Conservation (phyloP, 164 flowering plant genomes). For the Cinnamomum micranthum region DNA sequence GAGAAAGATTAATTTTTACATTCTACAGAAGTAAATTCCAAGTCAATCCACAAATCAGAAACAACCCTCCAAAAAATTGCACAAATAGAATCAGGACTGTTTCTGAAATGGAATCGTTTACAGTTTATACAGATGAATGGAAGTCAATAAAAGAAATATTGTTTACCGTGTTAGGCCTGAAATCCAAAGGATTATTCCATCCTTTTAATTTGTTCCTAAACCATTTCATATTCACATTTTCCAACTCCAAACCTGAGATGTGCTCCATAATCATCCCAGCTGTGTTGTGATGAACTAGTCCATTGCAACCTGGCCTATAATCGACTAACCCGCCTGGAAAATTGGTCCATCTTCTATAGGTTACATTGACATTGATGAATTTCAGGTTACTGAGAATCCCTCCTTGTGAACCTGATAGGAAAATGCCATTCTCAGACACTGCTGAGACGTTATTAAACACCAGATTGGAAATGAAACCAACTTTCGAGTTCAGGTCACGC, state of each 20-base stretch:
- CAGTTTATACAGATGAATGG: constrained; percentile 39
- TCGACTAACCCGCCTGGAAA: constrained; percentile 65
- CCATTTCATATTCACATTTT: constrained; percentile 85
- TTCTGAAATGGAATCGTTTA: not conserved
- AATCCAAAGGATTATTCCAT: constrained; percentile 85
- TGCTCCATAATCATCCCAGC: constrained; percentile 93
- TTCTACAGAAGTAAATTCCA: too few relatives aligned
- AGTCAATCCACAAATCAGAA: too few relatives aligned
- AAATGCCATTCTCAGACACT: constrained; percentile 79
- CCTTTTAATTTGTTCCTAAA: constrained; percentile 16
- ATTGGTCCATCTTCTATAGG: constrained; percentile 72
- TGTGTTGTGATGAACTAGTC: constrained; percentile 69
- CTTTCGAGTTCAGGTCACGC: constrained; percentile 41
- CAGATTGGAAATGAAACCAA: constrained; percentile 68
- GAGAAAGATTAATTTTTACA: too few relatives aligned
- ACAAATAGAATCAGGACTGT: not conserved
- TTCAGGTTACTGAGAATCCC: constrained; percentile 58
- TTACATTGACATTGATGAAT: constrained; percentile 61
- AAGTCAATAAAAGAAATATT: constrained; percentile 62
- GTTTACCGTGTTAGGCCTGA: constrained; percentile 75
- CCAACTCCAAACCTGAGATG: constrained; percentile 58
- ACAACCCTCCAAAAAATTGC: not conserved
- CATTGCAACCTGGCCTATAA: constrained; percentile 89
- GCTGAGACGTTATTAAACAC: constrained; percentile 66
- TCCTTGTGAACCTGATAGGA: constrained; percentile 66